A percentile compares a stretch with the other conserved stretches of the same genome.
phyloP scores from a whole-genome alignment of 345 rosid genomes.

The Lenwebbia sp. region DNA sequence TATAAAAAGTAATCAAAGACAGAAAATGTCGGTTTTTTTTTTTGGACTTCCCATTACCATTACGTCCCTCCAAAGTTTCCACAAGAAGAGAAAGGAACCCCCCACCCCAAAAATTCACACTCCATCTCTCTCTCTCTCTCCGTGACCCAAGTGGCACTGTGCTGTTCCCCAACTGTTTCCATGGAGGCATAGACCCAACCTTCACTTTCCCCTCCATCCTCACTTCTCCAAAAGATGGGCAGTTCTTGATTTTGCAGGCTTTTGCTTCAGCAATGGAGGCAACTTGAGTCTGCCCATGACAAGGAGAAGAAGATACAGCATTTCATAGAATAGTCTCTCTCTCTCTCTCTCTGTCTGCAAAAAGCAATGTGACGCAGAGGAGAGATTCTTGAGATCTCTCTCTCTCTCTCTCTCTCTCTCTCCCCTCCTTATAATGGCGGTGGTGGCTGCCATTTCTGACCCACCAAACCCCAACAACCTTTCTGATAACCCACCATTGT shows the following conservation, averaged over 20 bases:
- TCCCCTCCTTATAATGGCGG: background rate
- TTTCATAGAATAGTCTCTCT: background rate
- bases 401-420: background rate
- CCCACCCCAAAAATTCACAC: background rate
- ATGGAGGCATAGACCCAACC: background rate
- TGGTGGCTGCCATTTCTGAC: background rate
- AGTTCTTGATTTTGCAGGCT: background rate
- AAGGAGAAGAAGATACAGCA: background rate
- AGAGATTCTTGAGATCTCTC: background rate
- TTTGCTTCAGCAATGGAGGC: background rate
- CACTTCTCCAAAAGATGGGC: background rate
- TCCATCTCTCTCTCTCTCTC: background rate
- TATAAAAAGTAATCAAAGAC: background rate
- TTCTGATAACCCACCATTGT: background rate
- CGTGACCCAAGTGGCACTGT: background rate
- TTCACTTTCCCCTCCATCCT: background rate
- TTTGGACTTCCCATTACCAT: background rate
- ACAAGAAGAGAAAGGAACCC: background rate
- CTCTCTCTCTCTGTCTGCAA: background rate
- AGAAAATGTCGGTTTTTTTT: background rate
- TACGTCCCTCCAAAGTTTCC: background rate
- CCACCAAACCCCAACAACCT: background rate
- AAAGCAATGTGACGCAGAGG: background rate
- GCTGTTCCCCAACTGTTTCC: background rate
- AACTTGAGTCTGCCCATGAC: background rate